These are phyloP conservation scores for Castanea sativa DNA, from an alignment of 306 rosid species.

Conservation along the genomic window DNA sequence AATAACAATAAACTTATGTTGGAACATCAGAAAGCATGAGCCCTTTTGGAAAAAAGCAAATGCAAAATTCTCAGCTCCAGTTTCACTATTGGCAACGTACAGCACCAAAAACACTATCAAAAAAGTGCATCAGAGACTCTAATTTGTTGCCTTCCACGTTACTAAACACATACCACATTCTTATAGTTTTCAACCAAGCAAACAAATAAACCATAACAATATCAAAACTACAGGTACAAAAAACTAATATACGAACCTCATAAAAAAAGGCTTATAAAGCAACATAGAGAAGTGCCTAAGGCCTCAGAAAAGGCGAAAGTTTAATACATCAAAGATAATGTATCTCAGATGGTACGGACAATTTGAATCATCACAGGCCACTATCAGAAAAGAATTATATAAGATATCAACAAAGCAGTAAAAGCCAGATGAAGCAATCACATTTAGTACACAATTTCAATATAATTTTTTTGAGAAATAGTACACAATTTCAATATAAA, in stretches of 20 bases:
- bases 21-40: constrained; percentile 63
- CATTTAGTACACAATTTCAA: too few relatives aligned
- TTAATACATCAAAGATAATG: constrained; percentile 13
- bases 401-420: not conserved
- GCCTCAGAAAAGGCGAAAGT: constrained; percentile 44
- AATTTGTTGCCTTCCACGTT: constrained; percentile 69
- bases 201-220: too few relatives aligned
- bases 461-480: too few relatives aligned
- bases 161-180: not conserved
- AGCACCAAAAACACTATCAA: constrained; percentile 72
- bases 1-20: constrained; percentile 15
- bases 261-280: not conserved
- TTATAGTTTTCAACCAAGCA: not conserved
- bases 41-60: constrained; percentile 24
- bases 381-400: not conserved
- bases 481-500: too few relatives aligned
- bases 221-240: not conserved
- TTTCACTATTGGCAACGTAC: constrained; percentile 75
- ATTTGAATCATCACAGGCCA: constrained; percentile 42
- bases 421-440: too few relatives aligned
- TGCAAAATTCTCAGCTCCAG: constrained; percentile 76
- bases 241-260: not conserved
- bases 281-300: not conserved
- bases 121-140: constrained; percentile 82
- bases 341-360: constrained; percentile 61